Percentiles rank a stretch among this genome's conserved stretches.
Conservation (phyloP, 2,329 filamentous ascomycete species). For the Nothophaeocryptopus gaeumannii region DNA sequence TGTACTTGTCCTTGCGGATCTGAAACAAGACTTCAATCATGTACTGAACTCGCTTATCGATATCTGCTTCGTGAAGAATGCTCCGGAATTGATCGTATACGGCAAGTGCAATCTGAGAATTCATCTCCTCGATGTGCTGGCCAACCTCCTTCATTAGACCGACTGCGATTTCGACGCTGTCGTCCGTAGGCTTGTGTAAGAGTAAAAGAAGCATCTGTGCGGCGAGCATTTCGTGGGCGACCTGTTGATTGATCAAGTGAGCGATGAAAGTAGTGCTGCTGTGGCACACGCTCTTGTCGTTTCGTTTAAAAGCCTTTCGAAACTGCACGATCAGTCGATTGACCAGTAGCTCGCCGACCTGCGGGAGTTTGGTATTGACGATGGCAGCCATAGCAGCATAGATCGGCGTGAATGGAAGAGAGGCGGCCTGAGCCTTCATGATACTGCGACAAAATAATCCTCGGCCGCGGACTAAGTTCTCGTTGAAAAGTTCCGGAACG, state of each 20-base stretch:
- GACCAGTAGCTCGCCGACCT: slow-evolving; percentile 86
- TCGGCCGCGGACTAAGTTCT: slow-evolving; percentile 87
- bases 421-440: slow-evolving; percentile 97
- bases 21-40: slow-evolving; percentile 99
- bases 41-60: slow-evolving; percentile 98
- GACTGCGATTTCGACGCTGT: slow-evolving; percentile 96
- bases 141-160: slow-evolving; percentile 90
- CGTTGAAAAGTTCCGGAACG: slow-evolving; percentile 89
- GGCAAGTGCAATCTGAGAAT: slow-evolving; percentile 76
- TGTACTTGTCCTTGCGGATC: slow-evolving; percentile 92
- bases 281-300: slow-evolving; percentile 93
- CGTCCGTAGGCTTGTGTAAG: slow-evolving; percentile 91
- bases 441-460: slow-evolving; percentile 93
- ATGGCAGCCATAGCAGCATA: slow-evolving; percentile 95
- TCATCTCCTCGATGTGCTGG: slow-evolving; percentile 94
- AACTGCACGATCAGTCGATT: slow-evolving; percentile 87
- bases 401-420: slow-evolving; percentile 92
- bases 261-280: slow-evolving; percentile 93
- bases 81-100: slow-evolving; percentile 96
- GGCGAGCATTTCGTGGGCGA: slow-evolving; percentile 88
- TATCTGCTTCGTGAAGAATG: slow-evolving; percentile 93
- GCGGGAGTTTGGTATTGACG: slow-evolving; percentile 94
- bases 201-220: slow-evolving; percentile 91
- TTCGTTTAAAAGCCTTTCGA: slow-evolving; percentile 89
- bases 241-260: slow-evolving; percentile 93